Percentiles rank a stretch among this genome's conserved stretches.
Conservation (phyloP, 371 early-diverging fungal genomes). For the Saksenaea oblongispora region DNA sequence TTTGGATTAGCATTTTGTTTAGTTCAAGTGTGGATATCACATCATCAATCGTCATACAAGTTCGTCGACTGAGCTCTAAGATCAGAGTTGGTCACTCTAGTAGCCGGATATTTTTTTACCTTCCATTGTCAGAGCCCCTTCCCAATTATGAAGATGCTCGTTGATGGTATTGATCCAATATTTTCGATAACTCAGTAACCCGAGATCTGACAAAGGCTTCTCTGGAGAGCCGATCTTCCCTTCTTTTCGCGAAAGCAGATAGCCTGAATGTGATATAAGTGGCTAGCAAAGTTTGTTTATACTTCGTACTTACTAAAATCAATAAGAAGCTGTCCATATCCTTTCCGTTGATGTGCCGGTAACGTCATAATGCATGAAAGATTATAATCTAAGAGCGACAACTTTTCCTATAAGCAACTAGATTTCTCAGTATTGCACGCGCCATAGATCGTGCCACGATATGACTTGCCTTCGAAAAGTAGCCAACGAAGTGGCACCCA, state of each 20-base stretch:
- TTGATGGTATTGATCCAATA: slow-evolving; percentile 77
- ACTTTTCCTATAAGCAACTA: slow-evolving; percentile 80
- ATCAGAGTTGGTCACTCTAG: not conserved
- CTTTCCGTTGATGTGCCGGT: slow-evolving; percentile 95
- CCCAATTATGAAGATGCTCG: slow-evolving; percentile 32
- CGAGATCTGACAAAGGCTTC: slow-evolving; percentile 98
- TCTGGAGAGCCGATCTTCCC: slow-evolving; percentile 94
- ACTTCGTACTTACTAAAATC: slow-evolving; percentile 77
- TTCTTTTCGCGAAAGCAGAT: slow-evolving; percentile 88
- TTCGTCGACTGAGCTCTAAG: slow-evolving; percentile 58
- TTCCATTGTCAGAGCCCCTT: slow-evolving; percentile 45
- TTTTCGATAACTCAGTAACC: slow-evolving; percentile 86
- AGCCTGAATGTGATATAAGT: slow-evolving; percentile 51
- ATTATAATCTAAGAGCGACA: slow-evolving; percentile 90
- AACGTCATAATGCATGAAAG: slow-evolving; percentile 98
- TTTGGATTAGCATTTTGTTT: slow-evolving; percentile 45
- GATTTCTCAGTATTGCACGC: not conserved
- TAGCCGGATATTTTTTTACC: slow-evolving; percentile 17
- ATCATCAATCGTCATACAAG: slow-evolving; percentile 75
- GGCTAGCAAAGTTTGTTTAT: not conserved
- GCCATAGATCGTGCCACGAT: not conserved
- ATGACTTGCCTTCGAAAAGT: slow-evolving; percentile 91
- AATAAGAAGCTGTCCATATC: slow-evolving; percentile 97
- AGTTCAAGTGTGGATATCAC: slow-evolving; percentile 70
- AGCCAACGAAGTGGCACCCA: slow-evolving; percentile 97